Evolutionary conservation across 192 early-diverging fungal species (phyloP), one percentile per base, ranked within the genome.

Genomic region (Coemansia sp.): DNA sequence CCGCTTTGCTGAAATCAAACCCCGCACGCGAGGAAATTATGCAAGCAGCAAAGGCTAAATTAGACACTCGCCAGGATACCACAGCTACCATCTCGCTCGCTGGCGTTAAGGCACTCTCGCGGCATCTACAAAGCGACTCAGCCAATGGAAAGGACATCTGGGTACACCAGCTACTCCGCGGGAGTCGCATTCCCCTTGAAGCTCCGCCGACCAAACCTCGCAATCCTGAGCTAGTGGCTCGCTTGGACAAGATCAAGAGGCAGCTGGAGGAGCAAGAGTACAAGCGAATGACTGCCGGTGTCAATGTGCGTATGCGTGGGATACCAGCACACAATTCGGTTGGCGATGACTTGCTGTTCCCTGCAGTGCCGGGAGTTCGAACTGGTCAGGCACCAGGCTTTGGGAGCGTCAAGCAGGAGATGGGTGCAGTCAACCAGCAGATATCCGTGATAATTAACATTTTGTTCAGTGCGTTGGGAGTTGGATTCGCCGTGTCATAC

Each of bases 401-500:
- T 23, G 64, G 47, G 19, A 55, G 59, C 39, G 30, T 75, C 10
- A 68, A 60, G 60, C 70, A 72, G 55, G 80, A 83, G 60, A 62
- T 83, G 62, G 55, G 64, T 21, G 69, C 49, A 8, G 69, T 70
- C 2, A 75, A 83, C 62, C 42, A 64, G 49, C 67, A 77, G 43
- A 67, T 83, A 6, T 75, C 75, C 2, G 73, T 70, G 21, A 83
- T 83, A 3, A 59, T 78, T 4, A 83, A 83, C 55, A 83, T 83
- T 32, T 19, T 83, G 30, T 83, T 83, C 44, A 83, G 80, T 16
- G 80, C 64, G 1, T 28, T 78, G 21, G 80, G 80, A 19, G 80
- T 83, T 55, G 75, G 80, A 1, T 83, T 83, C 67, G 80, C 80
- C 10, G 76, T 83, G 3, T 63, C 66, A 5, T 83, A 83, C 52